Evolutionary conservation across 179 eudicot species (phyloP), one percentile per base, ranked within the genome.

Genomic region (Carnegiea gigantea): DNA sequence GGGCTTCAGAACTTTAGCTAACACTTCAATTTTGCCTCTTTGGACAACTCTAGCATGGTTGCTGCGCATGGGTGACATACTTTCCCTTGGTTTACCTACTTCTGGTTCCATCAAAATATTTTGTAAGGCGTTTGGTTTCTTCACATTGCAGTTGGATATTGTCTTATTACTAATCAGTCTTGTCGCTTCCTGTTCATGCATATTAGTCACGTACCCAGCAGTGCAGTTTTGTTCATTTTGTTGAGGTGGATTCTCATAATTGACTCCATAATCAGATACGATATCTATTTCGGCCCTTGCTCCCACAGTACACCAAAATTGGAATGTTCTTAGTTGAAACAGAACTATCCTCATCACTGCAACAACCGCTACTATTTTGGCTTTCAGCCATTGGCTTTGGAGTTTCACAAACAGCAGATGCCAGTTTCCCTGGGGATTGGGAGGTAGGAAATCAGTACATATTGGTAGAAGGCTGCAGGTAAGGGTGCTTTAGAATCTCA

Each of bases 401-500:
- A 13, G 4, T 18, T 54, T 54, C 20, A 54, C 60, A 11, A 15
- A 18, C 60, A 54, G 60, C 60, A 54, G 60, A 13, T 5, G 14
- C n/a, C n/a, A n/a, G n/a, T n/a, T n/a, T 54, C 21, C 1, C 21
- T 1, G 60, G 21, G 60, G 60, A 54, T 54, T 1, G 60, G 60
- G 60, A 54, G 60, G 21, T 15, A 1, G 60, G 1, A 13, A 21
- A 21, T 54, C 60, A 21, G 20, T 54, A 54, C 5, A 54, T 54
- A 54, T 54, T 54, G 60, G 14, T 21, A 54, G 7, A 54, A 13
- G 60, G 95, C 87, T 92, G 98, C 82, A 96, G 80, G 87, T 96
- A 96, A 38, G 98, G 96, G 83, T 91, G 93, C 91, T 96, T 96
- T 81, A 96, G 87, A 77, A 94, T 80, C 78, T 94, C 98, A 0